phyloP scores from a whole-genome alignment of 2,329 filamentous ascomycete species.

The Clarireedia hainanense region DNA sequence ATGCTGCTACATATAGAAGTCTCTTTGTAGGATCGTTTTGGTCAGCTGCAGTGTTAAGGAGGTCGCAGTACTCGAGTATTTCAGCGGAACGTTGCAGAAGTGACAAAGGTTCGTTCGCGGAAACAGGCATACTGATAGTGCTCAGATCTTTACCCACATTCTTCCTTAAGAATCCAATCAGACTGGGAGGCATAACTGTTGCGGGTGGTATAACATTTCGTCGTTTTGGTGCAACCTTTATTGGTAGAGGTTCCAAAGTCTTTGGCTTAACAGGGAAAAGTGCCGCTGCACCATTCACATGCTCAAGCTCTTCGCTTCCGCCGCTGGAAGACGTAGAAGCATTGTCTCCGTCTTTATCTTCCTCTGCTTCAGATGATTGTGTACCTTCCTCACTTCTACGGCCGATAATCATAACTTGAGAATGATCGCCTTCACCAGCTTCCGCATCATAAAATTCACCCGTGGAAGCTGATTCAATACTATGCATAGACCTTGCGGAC shows the following conservation, averaged over 20 bases:
- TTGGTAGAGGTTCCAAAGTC: slow-evolving; percentile 67
- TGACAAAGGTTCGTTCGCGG: slow-evolving; percentile 87
- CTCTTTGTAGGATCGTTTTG: slow-evolving; percentile 57
- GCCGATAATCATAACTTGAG: slow-evolving; percentile 68
- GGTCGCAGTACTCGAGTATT: slow-evolving; percentile 79
- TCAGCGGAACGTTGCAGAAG: slow-evolving; percentile 83
- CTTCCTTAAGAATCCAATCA: slow-evolving; percentile 91
- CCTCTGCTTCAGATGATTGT: slow-evolving; percentile 47
- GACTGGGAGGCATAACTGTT: slow-evolving; percentile 73
- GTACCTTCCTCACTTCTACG: slow-evolving; percentile 58
- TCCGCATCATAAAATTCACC: slow-evolving; percentile 96
- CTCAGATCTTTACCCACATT: slow-evolving; percentile 97
- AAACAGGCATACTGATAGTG: slow-evolving; percentile 95
- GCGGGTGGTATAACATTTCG: slow-evolving; percentile 65
- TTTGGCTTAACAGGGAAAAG: slow-evolving; percentile 73
- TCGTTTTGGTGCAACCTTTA: slow-evolving; percentile 56
- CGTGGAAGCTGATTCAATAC: slow-evolving; percentile 71
- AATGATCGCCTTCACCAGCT: slow-evolving; percentile 48
- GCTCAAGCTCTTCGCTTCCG: slow-evolving; percentile 42
- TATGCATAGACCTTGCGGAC: slow-evolving; percentile 44
- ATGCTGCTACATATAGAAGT: slow-evolving; percentile 78
- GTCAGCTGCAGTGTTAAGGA: slow-evolving; percentile 69
- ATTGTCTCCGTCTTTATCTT: slow-evolving; percentile 37
- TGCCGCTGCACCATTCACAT: slow-evolving; percentile 51
- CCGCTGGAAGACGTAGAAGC: slow-evolving; percentile 53